Evolutionary conservation across 345 rosid species (phyloP), one percentile per base, ranked within the genome.

Genomic region (Hevea brasiliensis): DNA sequence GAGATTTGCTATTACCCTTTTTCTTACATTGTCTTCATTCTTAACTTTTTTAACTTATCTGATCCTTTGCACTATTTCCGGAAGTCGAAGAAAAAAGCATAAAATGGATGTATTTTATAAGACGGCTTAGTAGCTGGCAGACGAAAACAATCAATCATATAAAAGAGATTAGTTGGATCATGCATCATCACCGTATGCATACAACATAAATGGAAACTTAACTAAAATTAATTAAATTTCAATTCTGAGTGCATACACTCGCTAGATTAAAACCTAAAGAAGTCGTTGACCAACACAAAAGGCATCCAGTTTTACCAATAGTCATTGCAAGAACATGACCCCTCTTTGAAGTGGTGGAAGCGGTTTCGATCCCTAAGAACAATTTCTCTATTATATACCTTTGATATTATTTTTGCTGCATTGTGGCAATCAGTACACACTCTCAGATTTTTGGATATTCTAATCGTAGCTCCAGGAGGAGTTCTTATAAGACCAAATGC

Each of bases 351-450:
- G 54, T 80, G 84, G 70, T 80, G 86, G 78, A 83, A 83, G 50
- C 86, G 79, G 23, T 67, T 83, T 67, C 79, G 29, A 65, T 84
- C 87, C 60, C 87, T 75, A 24, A 81, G 69, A 9, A 79, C 47
- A 66, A 81, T 72, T 68, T 84, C 82, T 74, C 83, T 76, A 42
- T 74, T 42, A 44, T 73, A 81, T 47, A 81, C 81, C 71, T 67
- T 68, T 0, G 77, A 79, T 29, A 81, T 72, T 29, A 81, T 74
- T 67, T 81, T 79, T 59, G 77, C 47, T 59, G 87, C 87, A 62
- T 81, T 81, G 44, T 84, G 85, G 73, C 87, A 81, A 51, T 84
- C 87, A 18, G 79, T 58, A 65, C 83, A 81, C 37, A 79, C 81
- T 63, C 84, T 76, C 9, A 76, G 83, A 65, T 81, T 81, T 68